Base-by-base conservation (phyloP, 495 filamentous ascomycete genomes). In the Friedmanniomyces endolithicus region DNA sequence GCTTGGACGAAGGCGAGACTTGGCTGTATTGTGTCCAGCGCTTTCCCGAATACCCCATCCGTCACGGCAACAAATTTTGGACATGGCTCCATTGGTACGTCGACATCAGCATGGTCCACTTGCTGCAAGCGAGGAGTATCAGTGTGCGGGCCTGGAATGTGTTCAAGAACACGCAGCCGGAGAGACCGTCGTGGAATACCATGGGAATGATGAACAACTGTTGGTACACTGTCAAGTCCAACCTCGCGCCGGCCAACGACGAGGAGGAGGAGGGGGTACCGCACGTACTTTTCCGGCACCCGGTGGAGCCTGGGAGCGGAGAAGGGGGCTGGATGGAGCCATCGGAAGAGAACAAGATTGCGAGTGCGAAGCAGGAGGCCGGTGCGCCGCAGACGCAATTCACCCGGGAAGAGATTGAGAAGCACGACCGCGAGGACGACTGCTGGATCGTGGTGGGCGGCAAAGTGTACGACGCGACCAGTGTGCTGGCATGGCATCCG, bases 161-260 rank as follows among this genome's bases (percentile, higher is more conserved):
- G 11, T 63, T 63, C 57, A 63, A 63, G 52, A 63, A 63, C 48
- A 63, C 60, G 12, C 60, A 63, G 43, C 60, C 60, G 35, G 27
- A 53, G 44, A 24, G 47, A 11, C 46, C 50, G 11, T 33, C 14
- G 6, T 63, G 60, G 60, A 63, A 63, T 34, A 57, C 55, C n/a
- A 63, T 63, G 60, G 60, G 68, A 22, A 70, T 70, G 68, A 71
- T 71, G 68, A 71, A 71, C 60, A 70, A 70, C 49, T 67, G 64
- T 50, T 63, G 58, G 58, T 71, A 68, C 52, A 29, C 22, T 0
- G 64, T 71, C 1, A 62, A 62, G 27, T 52, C 66, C 19, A 63
- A 67, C 25, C 56, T 68, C 19, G 23, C 34, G 11, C 33, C n/a
- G n/a, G n/a, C n/a, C n/a, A n/a, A n/a, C n/a, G n/a, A 57, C 34